Percentiles rank a stretch among this genome's conserved stretches.
Conservation (phyloP, 805 yeast genomes). For the Metschnikowia santaceciliae region DNA sequence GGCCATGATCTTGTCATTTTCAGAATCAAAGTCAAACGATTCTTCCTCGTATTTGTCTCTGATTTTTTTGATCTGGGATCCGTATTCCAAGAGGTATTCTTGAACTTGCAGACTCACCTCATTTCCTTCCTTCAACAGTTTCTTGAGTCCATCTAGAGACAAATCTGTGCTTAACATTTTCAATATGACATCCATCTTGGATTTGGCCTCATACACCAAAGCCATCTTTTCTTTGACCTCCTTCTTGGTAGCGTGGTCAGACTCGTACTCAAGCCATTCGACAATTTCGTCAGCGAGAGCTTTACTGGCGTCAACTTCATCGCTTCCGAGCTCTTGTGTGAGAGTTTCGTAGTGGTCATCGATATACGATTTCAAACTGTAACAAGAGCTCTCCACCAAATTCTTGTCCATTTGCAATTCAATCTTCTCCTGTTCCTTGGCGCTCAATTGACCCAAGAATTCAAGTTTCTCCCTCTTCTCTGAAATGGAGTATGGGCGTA, state of each 20-base stretch:
- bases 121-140: slow-evolving; percentile 41
- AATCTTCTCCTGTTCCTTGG: slow-evolving; percentile 51
- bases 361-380: slow-evolving; percentile 58
- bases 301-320: slow-evolving; percentile 29
- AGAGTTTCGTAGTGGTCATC: slow-evolving; percentile 48
- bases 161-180: slow-evolving; percentile 45
- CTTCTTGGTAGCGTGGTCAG: slow-evolving; percentile 44
- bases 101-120: slow-evolving; percentile 41
- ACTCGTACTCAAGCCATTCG: slow-evolving; percentile 78
- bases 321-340: slow-evolving; percentile 36
- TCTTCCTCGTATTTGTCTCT: slow-evolving; percentile 41
- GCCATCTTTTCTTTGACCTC: slow-evolving; percentile 25
- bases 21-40: slow-evolving; percentile 50
- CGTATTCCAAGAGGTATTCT: slow-evolving; percentile 40
- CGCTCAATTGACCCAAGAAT: slow-evolving; percentile 51
- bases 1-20: slow-evolving; percentile 40
- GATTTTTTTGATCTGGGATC: slow-evolving; percentile 42
- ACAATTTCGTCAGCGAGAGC: slow-evolving; percentile 44
- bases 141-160: slow-evolving; percentile 42
- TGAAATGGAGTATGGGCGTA: slow-evolving; percentile 30
- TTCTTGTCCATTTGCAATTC: slow-evolving; percentile 59
- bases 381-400: slow-evolving; percentile 67
- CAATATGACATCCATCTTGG: slow-evolving; percentile 30
- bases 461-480: slow-evolving; percentile 43
- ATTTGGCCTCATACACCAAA: slow-evolving; percentile 18